A percentile compares a stretch with the other conserved stretches of the same genome.
These are phyloP conservation scores for Xylariomycetidae sp. DNA, from an alignment of 2,329 filamentous ascomycete genomes.

Conservation along the genomic window DNA sequence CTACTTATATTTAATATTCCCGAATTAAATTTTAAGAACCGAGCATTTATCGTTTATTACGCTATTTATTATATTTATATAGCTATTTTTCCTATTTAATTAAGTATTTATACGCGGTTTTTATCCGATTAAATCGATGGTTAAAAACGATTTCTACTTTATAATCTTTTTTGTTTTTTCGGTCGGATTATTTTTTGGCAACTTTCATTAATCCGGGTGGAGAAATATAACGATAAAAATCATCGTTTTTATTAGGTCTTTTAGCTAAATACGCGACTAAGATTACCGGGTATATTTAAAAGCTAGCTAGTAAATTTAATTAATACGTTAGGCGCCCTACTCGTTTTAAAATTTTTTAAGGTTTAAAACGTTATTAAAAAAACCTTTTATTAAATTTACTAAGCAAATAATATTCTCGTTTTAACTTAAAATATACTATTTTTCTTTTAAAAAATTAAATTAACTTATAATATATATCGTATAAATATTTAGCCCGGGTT, in stretches of 20 bases:
- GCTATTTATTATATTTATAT: constrained; percentile 2
- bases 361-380: background rate
- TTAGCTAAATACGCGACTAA: background rate
- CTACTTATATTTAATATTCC: too few relatives aligned
- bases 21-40: too few relatives aligned
- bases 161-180: constrained; percentile 1
- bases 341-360: constrained; percentile 1
- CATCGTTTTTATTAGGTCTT: background rate
- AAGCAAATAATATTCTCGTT: constrained; percentile 3
- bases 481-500: background rate
- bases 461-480: constrained; percentile 1
- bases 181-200: background rate
- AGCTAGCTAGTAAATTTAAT: constrained; percentile 1
- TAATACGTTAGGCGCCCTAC: constrained; percentile 1
- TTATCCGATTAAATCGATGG: background rate
- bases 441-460: constrained; percentile 2
- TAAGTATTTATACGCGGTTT: background rate
- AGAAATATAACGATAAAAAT: constrained; percentile 3
- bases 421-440: background rate
- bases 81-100: constrained; percentile 1
- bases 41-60: too few relatives aligned
- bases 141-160: constrained; percentile 1
- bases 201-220: background rate
- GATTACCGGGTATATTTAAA: constrained; percentile 1
- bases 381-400: background rate